These are phyloP conservation scores for Picea abies DNA, from an alignment of 83 land plant genomes.

Conservation along the genomic window DNA sequence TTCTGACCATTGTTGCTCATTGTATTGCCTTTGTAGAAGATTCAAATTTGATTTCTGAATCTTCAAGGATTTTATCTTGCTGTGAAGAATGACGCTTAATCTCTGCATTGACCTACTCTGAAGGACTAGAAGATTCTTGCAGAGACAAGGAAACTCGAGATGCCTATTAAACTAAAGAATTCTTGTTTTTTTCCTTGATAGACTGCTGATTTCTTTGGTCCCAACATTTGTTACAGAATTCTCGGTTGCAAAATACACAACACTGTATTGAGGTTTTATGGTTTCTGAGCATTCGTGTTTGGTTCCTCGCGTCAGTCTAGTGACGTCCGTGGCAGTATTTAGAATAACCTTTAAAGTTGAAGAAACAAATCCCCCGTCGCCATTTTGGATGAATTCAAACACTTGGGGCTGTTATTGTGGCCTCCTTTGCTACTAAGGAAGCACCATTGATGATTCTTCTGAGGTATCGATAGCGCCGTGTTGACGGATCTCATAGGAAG, in stretches of 20 bases:
- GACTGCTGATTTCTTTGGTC: not conserved
- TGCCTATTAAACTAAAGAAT: not conserved
- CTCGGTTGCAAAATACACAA: constrained; percentile 18
- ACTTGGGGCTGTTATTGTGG: constrained; percentile 21
- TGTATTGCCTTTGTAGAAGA: not conserved
- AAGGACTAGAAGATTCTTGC: not conserved
- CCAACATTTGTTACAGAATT: not conserved
- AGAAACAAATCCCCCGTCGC: constrained; percentile 29
- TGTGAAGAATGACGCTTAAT: not conserved
- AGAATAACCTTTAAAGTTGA: constrained; percentile 37
- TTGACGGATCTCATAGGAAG: too few relatives aligned
- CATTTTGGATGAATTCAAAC: constrained; percentile 19
- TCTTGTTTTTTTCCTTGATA: too few relatives aligned
- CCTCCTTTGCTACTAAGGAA: constrained; percentile 51
- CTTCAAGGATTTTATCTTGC: not conserved
- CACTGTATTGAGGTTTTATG: not conserved
- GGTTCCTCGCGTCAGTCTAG: constrained; percentile 71
- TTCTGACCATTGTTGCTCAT: too few relatives aligned
- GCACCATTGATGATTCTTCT: constrained; percentile 27
- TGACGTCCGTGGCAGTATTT: constrained; percentile 59
- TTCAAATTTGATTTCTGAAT: not conserved
- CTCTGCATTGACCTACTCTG: not conserved
- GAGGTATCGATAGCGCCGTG: too few relatives aligned
- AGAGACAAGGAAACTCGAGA: not conserved
- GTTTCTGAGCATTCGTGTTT: constrained; percentile 22